Evolutionary conservation across 2,329 filamentous ascomycete genomes (phyloP), one percentile per base, ranked within the genome.

Genomic region (Colletotrichum shisoi): DNA sequence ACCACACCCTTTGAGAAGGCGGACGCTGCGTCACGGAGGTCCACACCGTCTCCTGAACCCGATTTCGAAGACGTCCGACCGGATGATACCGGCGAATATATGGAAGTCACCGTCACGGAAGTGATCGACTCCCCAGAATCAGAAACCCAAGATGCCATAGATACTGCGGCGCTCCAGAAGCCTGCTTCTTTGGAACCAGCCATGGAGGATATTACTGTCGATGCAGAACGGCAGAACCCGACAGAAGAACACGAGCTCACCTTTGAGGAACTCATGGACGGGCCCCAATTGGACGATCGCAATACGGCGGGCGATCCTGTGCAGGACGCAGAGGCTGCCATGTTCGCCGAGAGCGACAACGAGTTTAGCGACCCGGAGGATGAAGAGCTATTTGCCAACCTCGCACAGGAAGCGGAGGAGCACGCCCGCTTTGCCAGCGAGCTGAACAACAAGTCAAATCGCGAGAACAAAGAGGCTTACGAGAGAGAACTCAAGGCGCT

Each of bases 391-490:
- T 85, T 98, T 63, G 87, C 87, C 7, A 93, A 94, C 71, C 88
- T 99, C 72, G 94, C 93, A 0, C 87, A 90, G 31, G 96, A 99
- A 82, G 92, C 91, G 1, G 92, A 97, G 79, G 95, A 97, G 73
- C 94, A 99, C 74, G 93, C 92, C 4, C 89, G 94, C 6, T 99
- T 99, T 74, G 93, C 94, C 1, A 94, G 91, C 70, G 89, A 91
- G 53, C 84, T 99, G 12, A 97, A 96, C 77, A 86, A 91, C 73
- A 91, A 91, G 70, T 84, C 90, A 0, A 84, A 87, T 19, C 80
- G 82, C 4, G 87, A 94, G 71, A 92, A 90, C 71, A 87, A 87
- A 39, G 86, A 89, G 51, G 89, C 94, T 52, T 98, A 96, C 75
- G 94, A 99, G 72, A 85, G 85, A 67, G 94, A 99, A 75, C 84